Conservation (phyloP, 2,329 filamentous ascomycete genomes). For the Davidsoniella australis region DNA sequence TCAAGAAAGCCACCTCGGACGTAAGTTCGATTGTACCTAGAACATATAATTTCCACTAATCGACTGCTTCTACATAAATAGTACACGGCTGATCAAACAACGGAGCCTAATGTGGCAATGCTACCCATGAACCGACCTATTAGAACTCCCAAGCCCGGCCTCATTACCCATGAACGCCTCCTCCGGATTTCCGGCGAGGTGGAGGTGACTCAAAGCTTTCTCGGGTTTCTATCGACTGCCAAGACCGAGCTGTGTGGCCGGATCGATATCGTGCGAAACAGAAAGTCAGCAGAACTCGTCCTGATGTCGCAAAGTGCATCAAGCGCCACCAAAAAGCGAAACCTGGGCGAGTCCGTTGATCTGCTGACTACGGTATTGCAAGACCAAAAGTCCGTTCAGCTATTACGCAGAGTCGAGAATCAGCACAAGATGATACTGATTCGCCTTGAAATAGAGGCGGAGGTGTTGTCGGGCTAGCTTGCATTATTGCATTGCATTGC, state of each 20-base stretch:
- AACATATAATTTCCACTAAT: too few species aligned
- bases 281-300: not conserved
- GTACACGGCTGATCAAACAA: too few species aligned
- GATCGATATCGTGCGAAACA: not conserved
- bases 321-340: not conserved
- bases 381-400: not conserved
- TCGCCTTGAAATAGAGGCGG: not conserved
- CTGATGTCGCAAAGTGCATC: slow-evolving; percentile 3
- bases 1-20: too few species aligned
- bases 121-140: too few species aligned
- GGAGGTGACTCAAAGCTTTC: not conserved
- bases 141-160: not conserved
- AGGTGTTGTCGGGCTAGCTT: not conserved
- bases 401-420: not conserved
- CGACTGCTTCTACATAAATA: too few species aligned
- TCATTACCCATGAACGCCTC: not conserved
- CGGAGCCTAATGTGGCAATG: too few species aligned
- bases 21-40: too few species aligned
- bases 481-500: not conserved
- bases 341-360: slow-evolving; percentile 3
- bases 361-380: slow-evolving; percentile 1
- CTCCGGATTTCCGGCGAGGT: not conserved
- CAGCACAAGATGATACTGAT: not conserved
- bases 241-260: not conserved
- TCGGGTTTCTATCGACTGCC: not conserved